Conservation (phyloP, 257 asterid species). For the Rehmannia glutinosa region DNA sequence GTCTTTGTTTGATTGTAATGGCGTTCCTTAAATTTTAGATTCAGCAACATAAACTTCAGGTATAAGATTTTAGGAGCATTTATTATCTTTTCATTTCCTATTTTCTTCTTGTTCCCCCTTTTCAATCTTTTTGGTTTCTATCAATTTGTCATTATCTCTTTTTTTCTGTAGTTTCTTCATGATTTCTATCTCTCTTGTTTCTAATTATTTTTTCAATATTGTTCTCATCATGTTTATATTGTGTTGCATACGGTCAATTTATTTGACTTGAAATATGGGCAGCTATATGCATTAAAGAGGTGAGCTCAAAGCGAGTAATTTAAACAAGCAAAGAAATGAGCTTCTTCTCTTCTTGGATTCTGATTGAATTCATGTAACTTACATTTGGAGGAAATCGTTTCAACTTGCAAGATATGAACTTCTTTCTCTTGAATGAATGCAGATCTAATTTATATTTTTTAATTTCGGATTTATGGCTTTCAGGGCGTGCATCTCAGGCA, state of each 20-base stretch:
- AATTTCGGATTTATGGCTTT: slow-evolving; percentile 22
- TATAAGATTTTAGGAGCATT: not conserved
- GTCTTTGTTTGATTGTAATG: not conserved
- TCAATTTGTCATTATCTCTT: no score
- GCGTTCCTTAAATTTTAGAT: not conserved
- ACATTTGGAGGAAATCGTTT: not conserved
- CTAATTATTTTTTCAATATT: no score
- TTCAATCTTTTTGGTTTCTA: no score
- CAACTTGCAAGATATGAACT: not conserved
- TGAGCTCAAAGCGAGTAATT: no score
- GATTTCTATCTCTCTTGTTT: no score
- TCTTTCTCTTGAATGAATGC: slow-evolving; percentile 4
- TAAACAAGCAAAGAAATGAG: not conserved
- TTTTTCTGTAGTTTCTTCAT: no score
- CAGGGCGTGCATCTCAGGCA: slow-evolving; percentile 28
- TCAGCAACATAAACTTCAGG: not conserved
- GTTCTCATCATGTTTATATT: not conserved
- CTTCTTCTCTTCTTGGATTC: not conserved
- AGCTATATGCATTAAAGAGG: not conserved
- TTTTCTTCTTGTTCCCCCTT: not conserved
- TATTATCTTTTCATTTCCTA: not conserved
- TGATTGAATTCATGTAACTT: not conserved
- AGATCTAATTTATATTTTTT: not conserved
- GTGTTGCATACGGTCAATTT: not conserved
- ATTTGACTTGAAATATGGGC: not conserved